phyloP scores from a whole-genome alignment of 139 green algal species.

The Coccomyxa sp. region DNA sequence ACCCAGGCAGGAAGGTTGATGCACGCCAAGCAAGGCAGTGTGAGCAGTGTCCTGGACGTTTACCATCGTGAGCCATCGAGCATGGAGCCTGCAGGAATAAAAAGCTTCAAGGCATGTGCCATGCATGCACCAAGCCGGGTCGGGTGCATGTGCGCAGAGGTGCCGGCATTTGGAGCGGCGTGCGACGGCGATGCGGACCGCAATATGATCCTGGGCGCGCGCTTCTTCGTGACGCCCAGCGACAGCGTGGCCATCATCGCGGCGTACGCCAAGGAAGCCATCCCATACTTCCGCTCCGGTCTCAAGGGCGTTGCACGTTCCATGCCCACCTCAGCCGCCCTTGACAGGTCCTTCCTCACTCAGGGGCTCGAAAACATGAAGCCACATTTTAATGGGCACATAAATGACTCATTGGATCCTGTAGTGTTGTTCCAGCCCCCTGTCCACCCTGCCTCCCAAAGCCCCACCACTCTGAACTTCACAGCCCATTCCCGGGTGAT shows the following conservation, averaged over 20 bases:
- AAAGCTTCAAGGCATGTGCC: too few species aligned
- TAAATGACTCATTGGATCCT: background rate
- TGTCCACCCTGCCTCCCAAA: too few species aligned
- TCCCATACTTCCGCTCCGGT: conserved; percentile 90
- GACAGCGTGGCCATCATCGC: conserved; percentile 94
- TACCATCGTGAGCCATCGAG: too few species aligned
- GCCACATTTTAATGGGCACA: background rate
- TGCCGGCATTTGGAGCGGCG: conserved; percentile 76
- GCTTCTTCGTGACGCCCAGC: conserved; percentile 91
- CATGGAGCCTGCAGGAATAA: too few species aligned
- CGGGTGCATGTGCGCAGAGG: conserved; percentile 20
- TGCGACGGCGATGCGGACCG: conserved; percentile 89
- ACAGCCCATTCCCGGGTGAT: too few species aligned
- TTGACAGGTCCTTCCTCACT: conserved; percentile 61
- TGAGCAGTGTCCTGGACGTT: too few species aligned
- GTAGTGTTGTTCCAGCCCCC: background rate
- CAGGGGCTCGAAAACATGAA: too few species aligned
- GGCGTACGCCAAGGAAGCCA: conserved; percentile 79
- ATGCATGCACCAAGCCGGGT: too few species aligned
- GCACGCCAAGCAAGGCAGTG: too few species aligned
- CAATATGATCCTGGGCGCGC: conserved; percentile 92
- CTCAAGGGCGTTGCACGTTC: conserved; percentile 89
- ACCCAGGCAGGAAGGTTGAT: too few species aligned
- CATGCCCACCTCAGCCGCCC: conserved; percentile 86
- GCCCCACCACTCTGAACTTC: too few species aligned